Conservation (phyloP, 441 rosid species). For the Manihot esculenta region DNA sequence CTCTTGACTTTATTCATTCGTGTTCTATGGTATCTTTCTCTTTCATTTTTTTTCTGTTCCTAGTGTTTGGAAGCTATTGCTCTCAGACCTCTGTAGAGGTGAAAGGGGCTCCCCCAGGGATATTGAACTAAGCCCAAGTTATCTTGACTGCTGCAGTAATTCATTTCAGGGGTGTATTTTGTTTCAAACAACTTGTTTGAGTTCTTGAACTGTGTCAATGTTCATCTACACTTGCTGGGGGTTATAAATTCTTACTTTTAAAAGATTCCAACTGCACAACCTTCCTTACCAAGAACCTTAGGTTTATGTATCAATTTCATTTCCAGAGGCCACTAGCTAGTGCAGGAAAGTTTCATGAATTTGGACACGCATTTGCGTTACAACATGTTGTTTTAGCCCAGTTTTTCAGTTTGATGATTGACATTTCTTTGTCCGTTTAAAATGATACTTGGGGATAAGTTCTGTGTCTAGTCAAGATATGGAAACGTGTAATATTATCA, state of each 20-base stretch:
- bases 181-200: background rate
- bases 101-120: background rate
- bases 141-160: background rate
- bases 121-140: background rate
- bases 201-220: conserved; percentile 1
- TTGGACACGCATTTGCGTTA: no score
- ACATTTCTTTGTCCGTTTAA: background rate
- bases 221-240: background rate
- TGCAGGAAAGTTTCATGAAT: background rate
- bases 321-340: no score
- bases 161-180: background rate
- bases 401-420: no score
- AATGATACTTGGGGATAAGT: background rate
- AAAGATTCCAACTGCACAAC: background rate
- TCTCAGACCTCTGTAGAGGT: background rate
- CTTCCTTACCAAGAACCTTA: background rate
- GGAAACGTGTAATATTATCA: background rate
- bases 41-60: background rate
- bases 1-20: background rate
- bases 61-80: background rate
- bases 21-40: background rate
- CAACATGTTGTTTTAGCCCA: background rate
- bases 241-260: no score
- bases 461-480: background rate
- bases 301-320: background rate